These are phyloP conservation scores for Tricholoma sp. DNA, from an alignment of 768 basidiomycete genomes.

Conservation along the genomic window DNA sequence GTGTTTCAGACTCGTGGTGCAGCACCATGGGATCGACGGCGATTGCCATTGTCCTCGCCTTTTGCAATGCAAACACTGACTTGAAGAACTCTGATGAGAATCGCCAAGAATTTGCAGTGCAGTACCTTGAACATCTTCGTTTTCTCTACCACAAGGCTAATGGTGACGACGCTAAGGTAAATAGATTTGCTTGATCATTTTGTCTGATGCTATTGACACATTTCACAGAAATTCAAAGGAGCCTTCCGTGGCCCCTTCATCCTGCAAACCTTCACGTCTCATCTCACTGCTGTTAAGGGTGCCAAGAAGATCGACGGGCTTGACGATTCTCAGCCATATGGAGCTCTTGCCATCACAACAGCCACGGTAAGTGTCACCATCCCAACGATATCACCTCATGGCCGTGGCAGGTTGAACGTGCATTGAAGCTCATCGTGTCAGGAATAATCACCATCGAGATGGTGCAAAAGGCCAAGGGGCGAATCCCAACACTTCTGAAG, in stretches of 20 bases:
- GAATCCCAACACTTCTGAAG: background rate
- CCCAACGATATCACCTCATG: background rate
- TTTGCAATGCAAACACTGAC: no score
- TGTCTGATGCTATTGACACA: background rate
- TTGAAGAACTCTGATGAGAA: background rate
- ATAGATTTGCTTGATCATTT: background rate
- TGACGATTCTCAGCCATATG: background rate
- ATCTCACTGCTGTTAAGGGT: background rate
- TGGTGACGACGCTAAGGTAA: no score
- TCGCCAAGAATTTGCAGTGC: background rate
- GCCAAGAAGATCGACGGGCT: background rate
- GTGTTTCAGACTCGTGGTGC: no score
- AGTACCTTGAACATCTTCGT: background rate
- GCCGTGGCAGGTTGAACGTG: background rate
- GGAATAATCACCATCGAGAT: background rate
- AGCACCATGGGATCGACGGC: no score
- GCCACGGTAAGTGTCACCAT: background rate
- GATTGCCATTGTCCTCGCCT: no score
- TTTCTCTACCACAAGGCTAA: background rate
- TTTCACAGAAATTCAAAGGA: no score
- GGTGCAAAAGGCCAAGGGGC: background rate
- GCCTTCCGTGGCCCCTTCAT: no score
- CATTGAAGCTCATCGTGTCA: background rate
- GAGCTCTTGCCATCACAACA: no score
- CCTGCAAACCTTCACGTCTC: background rate